phyloP scores from a whole-genome alignment of 805 yeast genomes.

The Saturnispora halmiae region DNA sequence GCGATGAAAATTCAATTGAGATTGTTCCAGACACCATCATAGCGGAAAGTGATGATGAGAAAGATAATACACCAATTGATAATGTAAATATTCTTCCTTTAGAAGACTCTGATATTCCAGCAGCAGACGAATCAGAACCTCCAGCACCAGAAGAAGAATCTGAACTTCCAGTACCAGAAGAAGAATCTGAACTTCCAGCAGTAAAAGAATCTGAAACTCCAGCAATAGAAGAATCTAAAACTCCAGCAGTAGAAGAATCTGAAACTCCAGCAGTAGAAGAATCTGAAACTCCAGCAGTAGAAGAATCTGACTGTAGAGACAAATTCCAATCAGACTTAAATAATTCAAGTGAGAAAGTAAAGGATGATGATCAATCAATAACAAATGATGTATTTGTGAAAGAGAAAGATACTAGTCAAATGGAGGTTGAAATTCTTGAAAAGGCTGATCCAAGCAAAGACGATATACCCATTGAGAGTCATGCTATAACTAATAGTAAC shows the following conservation, averaged over 20 bases:
- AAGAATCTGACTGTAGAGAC: neutral
- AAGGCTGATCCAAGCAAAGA: no score
- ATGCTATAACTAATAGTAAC: neutral
- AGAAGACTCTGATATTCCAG: neutral
- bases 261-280: neutral
- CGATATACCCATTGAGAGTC: neutral
- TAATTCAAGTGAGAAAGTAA: no score
- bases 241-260: neutral
- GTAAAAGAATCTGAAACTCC: neutral
- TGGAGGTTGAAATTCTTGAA: neutral
- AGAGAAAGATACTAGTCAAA: neutral
- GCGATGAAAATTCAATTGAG: conserved; percentile 2
- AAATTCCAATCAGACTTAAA: no score
- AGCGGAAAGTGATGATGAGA: conserved; percentile 9
- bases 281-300: neutral
- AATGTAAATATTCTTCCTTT: neutral
- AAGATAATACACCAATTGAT: neutral
- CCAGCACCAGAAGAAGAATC: neutral
- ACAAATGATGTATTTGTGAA: neutral
- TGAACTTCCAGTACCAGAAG: neutral
- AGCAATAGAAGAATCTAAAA: neutral
- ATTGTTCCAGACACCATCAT: conserved; percentile 1
- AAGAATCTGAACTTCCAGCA: neutral
- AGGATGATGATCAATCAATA: no score
- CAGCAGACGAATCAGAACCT: neutral